Base-by-base conservation (phyloP, 371 early-diverging fungal genomes). In the Saksenaea vasiformis region DNA sequence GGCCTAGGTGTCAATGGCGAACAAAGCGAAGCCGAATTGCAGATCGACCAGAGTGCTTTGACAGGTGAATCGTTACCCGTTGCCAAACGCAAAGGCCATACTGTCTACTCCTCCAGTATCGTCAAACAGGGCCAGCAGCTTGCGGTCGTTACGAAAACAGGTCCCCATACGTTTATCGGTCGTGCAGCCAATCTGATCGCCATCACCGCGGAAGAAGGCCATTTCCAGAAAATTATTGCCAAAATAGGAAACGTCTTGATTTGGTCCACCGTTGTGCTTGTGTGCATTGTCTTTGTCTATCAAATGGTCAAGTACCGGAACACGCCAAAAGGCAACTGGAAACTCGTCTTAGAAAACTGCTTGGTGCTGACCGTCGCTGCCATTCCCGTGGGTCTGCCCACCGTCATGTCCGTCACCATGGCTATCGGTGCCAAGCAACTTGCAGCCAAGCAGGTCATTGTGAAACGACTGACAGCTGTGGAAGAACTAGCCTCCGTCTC, bases 361-460 rank as follows among this genome's bases (percentile, higher is more conserved):
- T 82, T 96, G 19, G 87, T 94, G 62, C 77, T 96, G 51, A 94
- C 95, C 8, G 90, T 96, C 0, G 94, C 95, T 15, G 96, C 96
- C 56, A 96, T 97, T 63, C 97, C 97, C 26, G 93, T 96, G 51
- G 94, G 93, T 69, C 85, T 95, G n/a, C 95, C 93, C 9, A 92
- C 96, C 0, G 95, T 95, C 58, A 85, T 95, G 81, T 89, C 94
- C n/a, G 95, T 94, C 47, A 95, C 95, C 58, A 93, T 95, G 91
- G 95, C 95, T 0, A 88, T 95, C 24, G 96, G 95, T 54, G 92
- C 96, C 34, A 82, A 87, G 62, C 85, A 91, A 72, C 84, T 97
- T 67, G 94, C 96, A 26, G 80, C 85, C 14, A 92, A 94, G 77
- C 75, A 94, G 72, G 96, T 94, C 54, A 94, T 97, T 77, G 93